These are phyloP conservation scores for Cladosporium sp. DNA, from an alignment of 2,329 filamentous ascomycete species.

Conservation along the genomic window DNA sequence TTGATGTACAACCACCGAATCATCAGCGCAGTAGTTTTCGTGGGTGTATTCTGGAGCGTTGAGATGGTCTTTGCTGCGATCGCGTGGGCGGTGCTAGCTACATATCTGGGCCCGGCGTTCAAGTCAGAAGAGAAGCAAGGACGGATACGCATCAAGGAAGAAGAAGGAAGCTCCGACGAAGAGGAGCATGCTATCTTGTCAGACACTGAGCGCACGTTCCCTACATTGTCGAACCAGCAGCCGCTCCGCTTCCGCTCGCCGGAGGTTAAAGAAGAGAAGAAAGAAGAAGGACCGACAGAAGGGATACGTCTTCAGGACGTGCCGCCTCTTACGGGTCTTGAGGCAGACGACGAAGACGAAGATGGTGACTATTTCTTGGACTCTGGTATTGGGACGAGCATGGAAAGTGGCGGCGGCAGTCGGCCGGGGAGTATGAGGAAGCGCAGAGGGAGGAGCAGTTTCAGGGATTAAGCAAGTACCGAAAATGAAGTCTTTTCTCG, in stretches of 20 bases:
- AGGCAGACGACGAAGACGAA: conserved; percentile 42
- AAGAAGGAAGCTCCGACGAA: conserved; percentile 11
- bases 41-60: conserved; percentile 68
- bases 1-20: conserved; percentile 82
- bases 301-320: neutral
- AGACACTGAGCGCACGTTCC: conserved; percentile 47
- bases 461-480: neutral
- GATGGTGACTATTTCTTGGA: conserved; percentile 43
- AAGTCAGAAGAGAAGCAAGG: conserved; percentile 13
- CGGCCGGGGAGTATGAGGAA: conserved; percentile 28
- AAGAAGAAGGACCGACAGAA: conserved; percentile 17
- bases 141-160: conserved; percentile 20
- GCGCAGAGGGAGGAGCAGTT: conserved; percentile 21
- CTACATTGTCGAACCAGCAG: conserved; percentile 42
- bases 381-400: conserved; percentile 46
- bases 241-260: conserved; percentile 32
- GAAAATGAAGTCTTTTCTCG: no score
- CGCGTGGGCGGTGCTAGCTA: conserved; percentile 58
- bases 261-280: conserved; percentile 28
- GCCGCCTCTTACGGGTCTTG: neutral
- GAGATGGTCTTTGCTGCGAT: conserved; percentile 65
- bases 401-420: conserved; percentile 36
- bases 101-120: conserved; percentile 30
- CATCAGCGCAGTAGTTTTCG: conserved; percentile 64
- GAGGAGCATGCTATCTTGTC: conserved; percentile 32